phyloP scores from a whole-genome alignment of 352 stramenopile species.

The Nothophytophthora sp. region DNA sequence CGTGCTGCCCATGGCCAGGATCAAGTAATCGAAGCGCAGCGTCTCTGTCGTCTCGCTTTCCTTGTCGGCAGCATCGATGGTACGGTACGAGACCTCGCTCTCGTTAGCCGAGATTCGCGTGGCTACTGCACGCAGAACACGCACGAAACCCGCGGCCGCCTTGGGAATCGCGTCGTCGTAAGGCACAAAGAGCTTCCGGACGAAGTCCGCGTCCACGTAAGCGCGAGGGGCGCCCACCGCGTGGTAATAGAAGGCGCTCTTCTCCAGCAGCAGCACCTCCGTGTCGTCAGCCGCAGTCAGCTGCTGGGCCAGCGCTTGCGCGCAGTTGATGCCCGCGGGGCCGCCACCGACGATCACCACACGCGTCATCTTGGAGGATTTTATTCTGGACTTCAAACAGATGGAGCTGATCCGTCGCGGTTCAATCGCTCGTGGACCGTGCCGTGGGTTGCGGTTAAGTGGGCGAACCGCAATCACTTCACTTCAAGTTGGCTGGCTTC shows the following conservation, averaged over 20 bases:
- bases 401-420: constrained; percentile 3
- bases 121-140: constrained; percentile 40
- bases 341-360: constrained; percentile 65
- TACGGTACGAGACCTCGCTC: constrained; percentile 42
- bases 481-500: too few relatives aligned
- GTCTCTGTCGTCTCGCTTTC: constrained; percentile 22
- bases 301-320: constrained; percentile 36
- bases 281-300: constrained; percentile 38
- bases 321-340: constrained; percentile 47
- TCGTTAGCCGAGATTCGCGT: constrained; percentile 24
- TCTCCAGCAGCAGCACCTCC: constrained; percentile 61
- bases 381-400: constrained; percentile 3
- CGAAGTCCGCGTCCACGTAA: constrained; percentile 50
- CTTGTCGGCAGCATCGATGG: constrained; percentile 30
- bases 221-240: constrained; percentile 47
- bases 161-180: constrained; percentile 61
- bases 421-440: constrained; percentile 3
- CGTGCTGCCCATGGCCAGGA: constrained; percentile 59
- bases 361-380: constrained; percentile 23
- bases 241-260: constrained; percentile 54
- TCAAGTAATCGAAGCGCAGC: constrained; percentile 62
- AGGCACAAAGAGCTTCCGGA: constrained; percentile 64
- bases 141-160: constrained; percentile 26
- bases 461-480: too few relatives aligned
- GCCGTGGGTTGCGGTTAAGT: too few relatives aligned